Evolutionary conservation across 2,329 filamentous ascomycete genomes (phyloP).

Genomic region (Aureobasidium vineae): DNA sequence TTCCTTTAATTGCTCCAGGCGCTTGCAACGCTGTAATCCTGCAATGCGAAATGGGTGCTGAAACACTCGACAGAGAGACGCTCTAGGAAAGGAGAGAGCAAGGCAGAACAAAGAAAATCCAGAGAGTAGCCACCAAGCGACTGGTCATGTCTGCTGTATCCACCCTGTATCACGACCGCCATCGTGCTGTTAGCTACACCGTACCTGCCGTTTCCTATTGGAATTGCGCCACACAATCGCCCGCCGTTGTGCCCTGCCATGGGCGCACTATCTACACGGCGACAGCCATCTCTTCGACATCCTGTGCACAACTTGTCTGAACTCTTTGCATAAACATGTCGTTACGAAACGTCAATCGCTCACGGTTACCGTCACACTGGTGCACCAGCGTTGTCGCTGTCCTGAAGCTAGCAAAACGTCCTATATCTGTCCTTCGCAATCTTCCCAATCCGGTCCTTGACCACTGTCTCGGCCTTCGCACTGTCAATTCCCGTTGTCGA

Average conservation of each 20-base stretch:
- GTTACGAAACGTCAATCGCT: neutral
- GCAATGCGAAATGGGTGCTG: neutral
- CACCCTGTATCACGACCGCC: slow-evolving; percentile 10
- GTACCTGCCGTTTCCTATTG: slow-evolving; percentile 19
- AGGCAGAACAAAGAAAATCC: neutral
- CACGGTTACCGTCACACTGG: slow-evolving; percentile 4
- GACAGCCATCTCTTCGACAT: neutral
- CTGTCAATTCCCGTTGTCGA: slow-evolving; percentile 18
- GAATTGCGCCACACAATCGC: slow-evolving; percentile 23
- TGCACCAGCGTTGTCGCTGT: slow-evolving; percentile 5
- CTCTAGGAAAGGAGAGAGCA: neutral
- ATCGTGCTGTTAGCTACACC: slow-evolving; percentile 7
- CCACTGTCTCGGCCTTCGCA: slow-evolving; percentile 9
- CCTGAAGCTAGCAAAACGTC: slow-evolving; percentile 18
- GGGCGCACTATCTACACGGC: neutral
- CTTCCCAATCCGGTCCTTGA: slow-evolving; percentile 4
- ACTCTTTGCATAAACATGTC: slow-evolving; percentile 4
- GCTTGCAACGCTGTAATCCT: slow-evolving; percentile 10
- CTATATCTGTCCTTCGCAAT: slow-evolving; percentile 3
- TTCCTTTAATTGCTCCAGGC: slow-evolving; percentile 7
- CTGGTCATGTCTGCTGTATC: slow-evolving; percentile 12
- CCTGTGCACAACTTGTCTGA: neutral
- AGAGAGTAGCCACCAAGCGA: slow-evolving; percentile 1
- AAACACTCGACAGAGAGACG: slow-evolving; percentile 2
- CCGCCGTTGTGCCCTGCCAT: slow-evolving; percentile 12